Base-by-base conservation (phyloP, 208 protist species). In the Leptomonas pyrrhocoris region DNA sequence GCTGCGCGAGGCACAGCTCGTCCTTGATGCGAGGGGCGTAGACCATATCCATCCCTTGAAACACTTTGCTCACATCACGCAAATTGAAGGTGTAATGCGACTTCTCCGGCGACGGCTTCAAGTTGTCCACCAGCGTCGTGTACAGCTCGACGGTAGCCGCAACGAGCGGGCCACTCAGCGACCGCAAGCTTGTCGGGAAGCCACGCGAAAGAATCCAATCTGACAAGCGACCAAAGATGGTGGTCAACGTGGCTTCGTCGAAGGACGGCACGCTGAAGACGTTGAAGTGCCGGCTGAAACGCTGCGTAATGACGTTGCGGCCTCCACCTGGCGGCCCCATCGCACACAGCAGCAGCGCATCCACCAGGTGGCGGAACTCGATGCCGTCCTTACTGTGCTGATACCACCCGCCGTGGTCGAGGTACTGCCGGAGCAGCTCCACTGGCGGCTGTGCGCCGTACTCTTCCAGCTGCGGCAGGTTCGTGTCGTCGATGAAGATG, bases 31-130 rank as follows among this genome's bases (percentile, higher is more conserved):
- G 71, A 5, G 86, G 74, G 18, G 88, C 68, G 66, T 85, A 83
- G 31, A 77, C 87, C 82, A 95, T 90, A 68, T 92, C 83, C 61
- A 98, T 90, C 45, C 97, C 97, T 74, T 97, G 94, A 68, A 97
- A 97, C 28, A 92, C 94, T 68, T 98, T 98, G 49, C 95, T 93
- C 21, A 99, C 85, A 76, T 99, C 98, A 59, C 98, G 94, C 68
- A 99, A 68, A 78, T 99, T 99, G 84, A 99, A 99, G 19, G 96
- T 98, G 84, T 99, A 99, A 84, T 99, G 98, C 49, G 93, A 98
- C 83, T 99, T 99, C 77, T 97, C 82, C 27, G 98, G 98, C 12
- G 98, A 99, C 12, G 98, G 98, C 63, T 97, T 97, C 45, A 99
- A 81, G 28, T 97, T 96, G 23, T 88, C 73, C 23, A 90, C 76